Conservation (phyloP, 305 asterid species). For the Solanum hybrid region DNA sequence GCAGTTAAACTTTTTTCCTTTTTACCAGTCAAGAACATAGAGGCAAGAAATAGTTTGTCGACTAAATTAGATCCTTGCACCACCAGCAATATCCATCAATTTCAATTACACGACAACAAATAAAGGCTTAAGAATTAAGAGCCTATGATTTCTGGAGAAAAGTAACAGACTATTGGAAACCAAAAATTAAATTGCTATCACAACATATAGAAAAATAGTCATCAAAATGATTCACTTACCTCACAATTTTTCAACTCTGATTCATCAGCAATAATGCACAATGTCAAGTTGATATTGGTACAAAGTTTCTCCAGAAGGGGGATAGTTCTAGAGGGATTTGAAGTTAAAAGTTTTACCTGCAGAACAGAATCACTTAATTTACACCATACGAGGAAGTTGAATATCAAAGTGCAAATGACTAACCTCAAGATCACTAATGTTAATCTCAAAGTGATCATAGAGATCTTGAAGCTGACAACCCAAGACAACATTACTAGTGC, state of each 20-base stretch:
- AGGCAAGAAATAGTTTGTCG: not conserved
- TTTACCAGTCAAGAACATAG: not conserved
- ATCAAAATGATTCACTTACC: slow-evolving; percentile 30
- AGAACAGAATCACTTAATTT: slow-evolving; percentile 11
- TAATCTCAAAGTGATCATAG: slow-evolving; percentile 50
- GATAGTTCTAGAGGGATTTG: slow-evolving; percentile 25
- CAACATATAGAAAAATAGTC: not conserved
- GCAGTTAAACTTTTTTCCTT: not conserved
- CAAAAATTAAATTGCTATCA: not conserved
- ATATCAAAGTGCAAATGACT: slow-evolving; percentile 16
- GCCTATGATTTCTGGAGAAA: not conserved
- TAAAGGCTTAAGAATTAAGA: not conserved
- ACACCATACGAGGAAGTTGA: slow-evolving; percentile 8
- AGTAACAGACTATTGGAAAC: not conserved
- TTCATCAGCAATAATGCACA: slow-evolving; percentile 63
- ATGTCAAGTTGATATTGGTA: slow-evolving; percentile 39
- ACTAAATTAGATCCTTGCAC: not conserved
- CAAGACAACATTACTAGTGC: slow-evolving; percentile 19
- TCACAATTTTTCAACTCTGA: slow-evolving; percentile 47
- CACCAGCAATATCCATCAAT: not conserved
- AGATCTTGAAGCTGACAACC: slow-evolving; percentile 55
- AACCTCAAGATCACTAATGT: slow-evolving; percentile 57
- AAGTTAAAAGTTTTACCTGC: slow-evolving; percentile 48
- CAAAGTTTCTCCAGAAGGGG: slow-evolving; percentile 49
- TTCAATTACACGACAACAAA: not conserved